Base-by-base conservation (phyloP, 1,139 yeast species). In the Debaryomycetaceae sp. region DNA sequence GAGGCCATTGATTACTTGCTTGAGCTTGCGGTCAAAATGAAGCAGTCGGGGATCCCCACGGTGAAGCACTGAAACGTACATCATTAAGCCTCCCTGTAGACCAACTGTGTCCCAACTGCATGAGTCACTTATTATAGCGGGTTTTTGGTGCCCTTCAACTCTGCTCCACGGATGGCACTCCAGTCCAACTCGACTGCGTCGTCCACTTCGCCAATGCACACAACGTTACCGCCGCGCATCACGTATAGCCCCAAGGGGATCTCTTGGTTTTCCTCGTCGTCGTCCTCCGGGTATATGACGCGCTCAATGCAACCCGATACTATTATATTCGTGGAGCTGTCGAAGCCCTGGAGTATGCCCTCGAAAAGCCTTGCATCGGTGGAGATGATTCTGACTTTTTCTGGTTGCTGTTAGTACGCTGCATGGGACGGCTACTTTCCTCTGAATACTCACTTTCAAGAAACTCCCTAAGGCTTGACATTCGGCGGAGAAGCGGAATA, bases 1-100 rank as follows among this genome's bases (percentile, higher is more conserved):
- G 97, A 91, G 56, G 95, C 96, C 20, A 76, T 89, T 42, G 97
- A 89, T 51, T 89, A 89, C 52, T 61, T 91, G 44, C 62, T 91
- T 48, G 96, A 85, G 45, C 58, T 88, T 46, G 95, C 93, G 1
- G 74, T 88, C 24, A 83, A 83, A 51, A 84, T 88, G 95, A 71
- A 72, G 43, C 68, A 64, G 35, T 55, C 72, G 30, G 82, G 81
- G 2, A 69, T 80, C 28, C 70, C 80, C 11, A 52, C 64, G 26
- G 70, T 69, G 4, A 62, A 55, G 33, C 57, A 27, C n/a, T 24
- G 11, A 24, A n/a, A 16, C 9, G 25, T 16, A 13, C 14, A 13
- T 22, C 8, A 13, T 22, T 22, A 10, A 10, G 10, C 25, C 17
- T 24, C 6, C 16, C 5, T n/a, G 12, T 24, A 16, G 25, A 6